Evolutionary conservation across 2,329 filamentous ascomycete species (phyloP).

Genomic region (Penicillium hesseltinei): DNA sequence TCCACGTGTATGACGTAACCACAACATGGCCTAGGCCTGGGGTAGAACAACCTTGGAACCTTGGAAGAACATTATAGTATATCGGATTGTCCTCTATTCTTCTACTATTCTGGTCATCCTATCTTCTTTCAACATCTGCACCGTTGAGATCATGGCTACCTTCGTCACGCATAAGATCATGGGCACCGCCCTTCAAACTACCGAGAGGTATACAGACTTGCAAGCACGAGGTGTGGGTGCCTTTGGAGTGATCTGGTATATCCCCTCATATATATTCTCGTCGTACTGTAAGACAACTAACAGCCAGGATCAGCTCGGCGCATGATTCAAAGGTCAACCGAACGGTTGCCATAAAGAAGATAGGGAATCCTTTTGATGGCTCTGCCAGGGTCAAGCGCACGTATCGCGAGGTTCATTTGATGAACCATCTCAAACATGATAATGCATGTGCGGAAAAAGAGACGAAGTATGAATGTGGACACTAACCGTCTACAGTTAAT

Average conservation of each 20-base stretch:
- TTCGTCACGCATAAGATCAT: slow-evolving; percentile 4
- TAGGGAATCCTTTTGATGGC: not conserved
- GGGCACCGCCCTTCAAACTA: slow-evolving; percentile 1
- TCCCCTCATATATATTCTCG: not conserved
- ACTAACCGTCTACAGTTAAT: slow-evolving; percentile 1
- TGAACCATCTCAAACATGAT: slow-evolving; percentile 12
- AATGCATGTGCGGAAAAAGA: not conserved
- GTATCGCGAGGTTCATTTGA: slow-evolving; percentile 8
- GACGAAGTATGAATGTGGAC: fast-evolving
- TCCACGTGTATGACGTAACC: not conserved
- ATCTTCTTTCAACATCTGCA: not conserved
- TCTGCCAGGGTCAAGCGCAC: slow-evolving; percentile 2
- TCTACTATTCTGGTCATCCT: not conserved
- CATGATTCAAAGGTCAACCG: slow-evolving; percentile 1
- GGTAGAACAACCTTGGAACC: not conserved
- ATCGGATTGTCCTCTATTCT: too few relatives aligned
- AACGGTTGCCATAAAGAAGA: slow-evolving; percentile 8
- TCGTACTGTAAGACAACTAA: not conserved
- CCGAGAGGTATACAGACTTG: slow-evolving; percentile 2
- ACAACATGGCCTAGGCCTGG: not conserved
- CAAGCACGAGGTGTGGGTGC: not conserved
- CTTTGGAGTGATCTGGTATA: slow-evolving; percentile 6
- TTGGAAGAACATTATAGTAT: not conserved
- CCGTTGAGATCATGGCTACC: not conserved
- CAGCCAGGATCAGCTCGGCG: not conserved